These are phyloP conservation scores for Euphorbia peplus DNA, from an alignment of 345 rosid genomes.

Conservation along the genomic window DNA sequence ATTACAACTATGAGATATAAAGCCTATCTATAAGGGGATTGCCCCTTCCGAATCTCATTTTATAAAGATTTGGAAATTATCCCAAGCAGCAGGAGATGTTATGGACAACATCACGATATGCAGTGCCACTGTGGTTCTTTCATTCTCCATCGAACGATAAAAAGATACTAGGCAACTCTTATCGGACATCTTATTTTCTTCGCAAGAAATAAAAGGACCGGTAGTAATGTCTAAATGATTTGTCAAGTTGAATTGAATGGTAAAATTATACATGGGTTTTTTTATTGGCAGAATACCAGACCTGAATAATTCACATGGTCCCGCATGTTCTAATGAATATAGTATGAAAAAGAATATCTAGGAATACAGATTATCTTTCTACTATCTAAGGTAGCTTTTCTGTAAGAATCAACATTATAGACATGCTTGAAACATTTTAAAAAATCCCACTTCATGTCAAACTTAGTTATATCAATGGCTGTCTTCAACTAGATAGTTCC, in stretches of 20 bases:
- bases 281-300: not conserved
- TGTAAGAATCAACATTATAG: not conserved
- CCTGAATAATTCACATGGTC: not conserved
- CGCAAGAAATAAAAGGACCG: too few species aligned
- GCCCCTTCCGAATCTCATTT: too few species aligned
- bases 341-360: not conserved
- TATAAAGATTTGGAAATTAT: too few species aligned
- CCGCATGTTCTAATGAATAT: not conserved
- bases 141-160: too few species aligned
- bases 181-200: too few species aligned
- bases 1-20: too few species aligned
- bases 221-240: too few species aligned
- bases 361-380: not conserved
- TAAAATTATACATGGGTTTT: not conserved
- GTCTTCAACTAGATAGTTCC: not conserved
- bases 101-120: too few species aligned
- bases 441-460: not conserved
- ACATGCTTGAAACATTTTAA: conserved; percentile 2
- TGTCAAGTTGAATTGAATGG: not conserved
- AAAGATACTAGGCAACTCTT: too few species aligned
- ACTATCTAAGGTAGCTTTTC: not conserved
- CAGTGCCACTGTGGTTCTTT: too few species aligned
- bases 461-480: not conserved
- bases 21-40: too few species aligned
- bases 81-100: too few species aligned